A percentile compares a stretch with the other conserved stretches of the same genome.
These are phyloP conservation scores for Emericellopsis atlantica DNA, from an alignment of 2,329 filamentous ascomycete genomes.

Conservation along the genomic window DNA sequence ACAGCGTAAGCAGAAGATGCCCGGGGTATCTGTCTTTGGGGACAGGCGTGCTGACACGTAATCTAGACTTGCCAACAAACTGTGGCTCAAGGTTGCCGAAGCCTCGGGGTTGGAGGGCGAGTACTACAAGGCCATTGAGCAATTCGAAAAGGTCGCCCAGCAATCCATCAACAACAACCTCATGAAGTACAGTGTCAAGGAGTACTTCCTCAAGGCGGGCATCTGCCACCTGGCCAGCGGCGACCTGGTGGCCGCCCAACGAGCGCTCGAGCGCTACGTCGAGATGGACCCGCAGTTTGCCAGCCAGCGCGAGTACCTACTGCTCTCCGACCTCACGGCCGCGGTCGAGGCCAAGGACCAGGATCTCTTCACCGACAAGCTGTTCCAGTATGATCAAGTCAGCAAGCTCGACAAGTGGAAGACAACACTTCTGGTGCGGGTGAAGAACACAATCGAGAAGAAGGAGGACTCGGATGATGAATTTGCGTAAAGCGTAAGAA, in stretches of 20 bases:
- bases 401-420: slow-evolving; percentile 97
- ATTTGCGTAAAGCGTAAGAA: neutral
- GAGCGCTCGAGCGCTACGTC: slow-evolving; percentile 70
- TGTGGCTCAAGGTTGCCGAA: slow-evolving; percentile 86
- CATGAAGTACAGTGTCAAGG: slow-evolving; percentile 89
- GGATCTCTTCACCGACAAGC: slow-evolving; percentile 72
- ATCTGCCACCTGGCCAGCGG: slow-evolving; percentile 69
- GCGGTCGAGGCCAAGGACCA: slow-evolving; percentile 67
- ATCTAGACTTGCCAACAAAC: slow-evolving; percentile 73
- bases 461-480: slow-evolving; percentile 16
- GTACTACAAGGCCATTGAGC: slow-evolving; percentile 70
- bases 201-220: slow-evolving; percentile 88
- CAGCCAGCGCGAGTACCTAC: slow-evolving; percentile 66
- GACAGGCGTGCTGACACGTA: neutral
- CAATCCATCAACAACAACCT: slow-evolving; percentile 77
- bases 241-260: slow-evolving; percentile 66
- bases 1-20: slow-evolving; percentile 46
- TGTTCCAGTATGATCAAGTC: slow-evolving; percentile 84
- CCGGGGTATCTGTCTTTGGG: slow-evolving; percentile 30
- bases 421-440: slow-evolving; percentile 67
- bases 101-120: slow-evolving; percentile 70
- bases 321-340: slow-evolving; percentile 65
- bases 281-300: slow-evolving; percentile 70
- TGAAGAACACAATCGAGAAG: slow-evolving; percentile 73
- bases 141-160: slow-evolving; percentile 74